Conservation (phyloP, 176 grass and related monocot genomes). For the Carex myosuroides region DNA sequence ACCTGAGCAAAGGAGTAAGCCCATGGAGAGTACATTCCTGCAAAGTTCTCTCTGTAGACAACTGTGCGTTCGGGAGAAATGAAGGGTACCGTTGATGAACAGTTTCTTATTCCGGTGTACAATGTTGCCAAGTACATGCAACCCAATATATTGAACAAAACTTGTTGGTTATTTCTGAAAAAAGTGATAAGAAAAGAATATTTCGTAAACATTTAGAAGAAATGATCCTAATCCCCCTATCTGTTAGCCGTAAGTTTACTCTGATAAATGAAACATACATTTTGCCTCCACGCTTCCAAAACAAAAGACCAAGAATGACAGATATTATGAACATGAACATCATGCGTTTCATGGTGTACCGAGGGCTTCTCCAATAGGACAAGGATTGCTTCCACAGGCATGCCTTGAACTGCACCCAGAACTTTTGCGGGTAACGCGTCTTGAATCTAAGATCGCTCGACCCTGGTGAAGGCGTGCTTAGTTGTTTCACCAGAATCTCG, state of each 20-base stretch:
- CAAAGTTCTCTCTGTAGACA: conserved; percentile 70
- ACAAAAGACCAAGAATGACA: conserved; percentile 35
- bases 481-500: conserved; percentile 24
- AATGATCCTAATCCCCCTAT: no score
- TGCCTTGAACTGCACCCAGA: conserved; percentile 57
- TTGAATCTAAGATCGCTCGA: conserved; percentile 39
- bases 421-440: conserved; percentile 45
- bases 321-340: conserved; percentile 18
- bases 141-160: conserved; percentile 64
- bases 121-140: conserved; percentile 40
- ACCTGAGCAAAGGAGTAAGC: conserved; percentile 69
- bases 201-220: no score
- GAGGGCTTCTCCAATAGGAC: conserved; percentile 78
- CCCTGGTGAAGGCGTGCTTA: conserved; percentile 36
- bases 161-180: conserved; percentile 46
- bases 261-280: conserved; percentile 38
- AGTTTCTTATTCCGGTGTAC: conserved; percentile 47
- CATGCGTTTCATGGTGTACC: conserved; percentile 53
- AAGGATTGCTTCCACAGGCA: conserved; percentile 74
- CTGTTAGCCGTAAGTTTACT: no score
- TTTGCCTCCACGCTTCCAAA: conserved; percentile 44
- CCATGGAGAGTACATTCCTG: conserved; percentile 87
- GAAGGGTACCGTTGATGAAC: conserved; percentile 42
- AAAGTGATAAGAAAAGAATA: not conserved
- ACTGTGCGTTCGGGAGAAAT: conserved; percentile 46